Percentiles rank a stretch among this genome's conserved stretches.
These are phyloP conservation scores for Neotropicomus parvogracilis DNA, from an alignment of 1,284 basidiomycete genomes.

Conservation along the genomic window DNA sequence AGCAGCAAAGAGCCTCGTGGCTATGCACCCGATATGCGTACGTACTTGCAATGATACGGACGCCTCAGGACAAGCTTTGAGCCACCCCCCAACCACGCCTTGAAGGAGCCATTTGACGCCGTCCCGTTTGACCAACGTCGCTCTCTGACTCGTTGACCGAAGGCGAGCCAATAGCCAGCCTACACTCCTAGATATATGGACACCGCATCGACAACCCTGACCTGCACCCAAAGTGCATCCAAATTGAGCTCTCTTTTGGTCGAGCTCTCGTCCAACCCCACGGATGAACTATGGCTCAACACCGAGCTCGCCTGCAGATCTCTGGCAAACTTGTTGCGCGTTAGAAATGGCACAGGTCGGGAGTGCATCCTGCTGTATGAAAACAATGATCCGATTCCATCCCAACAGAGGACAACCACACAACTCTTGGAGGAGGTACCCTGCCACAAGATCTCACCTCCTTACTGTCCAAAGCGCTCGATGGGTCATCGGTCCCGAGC, in stretches of 20 bases:
- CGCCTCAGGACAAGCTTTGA: too few species aligned
- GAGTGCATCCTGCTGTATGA: slow-evolving; percentile 1
- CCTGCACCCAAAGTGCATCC: slow-evolving; percentile 30
- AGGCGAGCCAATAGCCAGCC: not conserved
- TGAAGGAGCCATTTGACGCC: too few species aligned
- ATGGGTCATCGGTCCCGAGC: slow-evolving; percentile 45
- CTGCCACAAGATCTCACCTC: slow-evolving; percentile 63
- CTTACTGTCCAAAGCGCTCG: slow-evolving; percentile 53
- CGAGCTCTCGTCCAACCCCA: slow-evolving; percentile 36
- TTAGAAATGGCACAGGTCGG: slow-evolving; percentile 48
- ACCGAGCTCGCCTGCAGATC: slow-evolving; percentile 51
- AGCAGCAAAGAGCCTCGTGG: not conserved
- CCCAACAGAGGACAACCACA: slow-evolving; percentile 61
- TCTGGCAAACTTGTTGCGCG: slow-evolving; percentile 60
- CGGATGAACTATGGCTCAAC: slow-evolving; percentile 46
- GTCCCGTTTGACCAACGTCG: too few species aligned
- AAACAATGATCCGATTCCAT: slow-evolving; percentile 15
- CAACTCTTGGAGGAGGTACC: slow-evolving; percentile 58
- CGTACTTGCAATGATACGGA: too few species aligned
- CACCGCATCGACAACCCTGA: slow-evolving; percentile 7
- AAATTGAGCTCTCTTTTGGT: slow-evolving; percentile 32
- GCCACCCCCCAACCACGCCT: too few species aligned
- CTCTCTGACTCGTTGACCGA: not conserved
- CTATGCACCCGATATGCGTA: not conserved
- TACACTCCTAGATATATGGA: slow-evolving; percentile 23